Conservation (phyloP, 805 yeast genomes). For the Suhomyces tanzawaensis region DNA sequence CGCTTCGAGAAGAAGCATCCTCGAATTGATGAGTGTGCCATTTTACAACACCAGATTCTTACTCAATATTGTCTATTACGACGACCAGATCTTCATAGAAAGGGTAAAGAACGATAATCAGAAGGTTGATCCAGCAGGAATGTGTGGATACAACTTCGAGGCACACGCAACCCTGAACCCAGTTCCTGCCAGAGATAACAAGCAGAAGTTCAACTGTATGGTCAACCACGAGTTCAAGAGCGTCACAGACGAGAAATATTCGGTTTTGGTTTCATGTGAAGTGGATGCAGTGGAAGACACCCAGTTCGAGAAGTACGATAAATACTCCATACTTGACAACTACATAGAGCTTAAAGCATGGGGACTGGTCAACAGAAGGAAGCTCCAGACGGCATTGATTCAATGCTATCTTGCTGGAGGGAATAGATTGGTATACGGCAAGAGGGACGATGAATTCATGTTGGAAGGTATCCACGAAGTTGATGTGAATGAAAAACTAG, state of each 20-base stretch:
- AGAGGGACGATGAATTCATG: not conserved
- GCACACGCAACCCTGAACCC: not conserved
- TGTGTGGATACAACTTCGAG: conserved; percentile 4
- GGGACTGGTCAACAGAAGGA: not conserved
- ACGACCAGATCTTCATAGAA: not conserved
- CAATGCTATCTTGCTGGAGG: conserved; percentile 1
- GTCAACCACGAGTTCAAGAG: not conserved
- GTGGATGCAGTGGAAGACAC: conserved; percentile 1
- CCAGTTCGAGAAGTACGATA: not conserved
- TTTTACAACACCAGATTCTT: not conserved
- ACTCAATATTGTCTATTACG: not conserved
- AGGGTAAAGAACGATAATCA: not conserved
- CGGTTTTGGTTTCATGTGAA: not conserved
- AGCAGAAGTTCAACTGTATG: not conserved
- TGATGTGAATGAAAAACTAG: not conserved
- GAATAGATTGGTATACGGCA: not conserved
- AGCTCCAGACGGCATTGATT: not conserved
- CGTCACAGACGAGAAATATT: not conserved
- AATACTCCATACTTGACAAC: not conserved
- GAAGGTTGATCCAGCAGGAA: not conserved
- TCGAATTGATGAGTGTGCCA: not conserved
- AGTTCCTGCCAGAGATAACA: not conserved
- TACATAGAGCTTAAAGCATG: conserved; percentile 1
- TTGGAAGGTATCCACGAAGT: not conserved
- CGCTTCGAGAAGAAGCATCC: not conserved